phyloP scores from a whole-genome alignment of 1,284 basidiomycete species.

The Wallemia hederae region DNA sequence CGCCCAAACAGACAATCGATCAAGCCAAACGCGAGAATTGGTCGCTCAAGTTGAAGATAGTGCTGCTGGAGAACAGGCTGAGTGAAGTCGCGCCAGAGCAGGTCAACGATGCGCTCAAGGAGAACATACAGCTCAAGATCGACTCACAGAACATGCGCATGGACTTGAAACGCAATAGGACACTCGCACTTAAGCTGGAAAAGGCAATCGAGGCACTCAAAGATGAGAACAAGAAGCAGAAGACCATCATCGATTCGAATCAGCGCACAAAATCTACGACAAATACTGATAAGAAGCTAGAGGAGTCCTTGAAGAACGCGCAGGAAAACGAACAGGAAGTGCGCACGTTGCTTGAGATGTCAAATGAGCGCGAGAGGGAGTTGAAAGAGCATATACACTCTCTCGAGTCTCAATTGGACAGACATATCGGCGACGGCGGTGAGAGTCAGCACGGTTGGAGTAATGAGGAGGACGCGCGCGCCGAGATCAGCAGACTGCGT shows the following conservation, averaged over 20 bases:
- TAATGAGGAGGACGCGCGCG: constrained; percentile 13
- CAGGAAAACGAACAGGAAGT: background rate
- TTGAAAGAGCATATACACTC: constrained; percentile 47
- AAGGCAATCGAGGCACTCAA: constrained; percentile 44
- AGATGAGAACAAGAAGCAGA: constrained; percentile 13
- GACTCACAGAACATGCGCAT: constrained; percentile 70
- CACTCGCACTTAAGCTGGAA: constrained; percentile 54
- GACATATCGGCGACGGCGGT: constrained; percentile 1
- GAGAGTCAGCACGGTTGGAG: background rate
- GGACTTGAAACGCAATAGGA: constrained; percentile 75
- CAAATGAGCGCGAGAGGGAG: constrained; percentile 23
- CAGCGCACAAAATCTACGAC: constrained; percentile 11
- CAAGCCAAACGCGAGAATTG: constrained; percentile 84
- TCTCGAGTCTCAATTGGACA: constrained; percentile 23
- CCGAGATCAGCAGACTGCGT: constrained; percentile 15
- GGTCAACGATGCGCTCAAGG: constrained; percentile 63
- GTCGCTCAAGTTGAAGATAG: constrained; percentile 70
- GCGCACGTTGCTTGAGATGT: background rate
- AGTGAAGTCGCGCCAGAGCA: constrained; percentile 59
- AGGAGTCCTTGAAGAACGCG: background rate
- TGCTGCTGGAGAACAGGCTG: constrained; percentile 70
- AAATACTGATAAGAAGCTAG: background rate
- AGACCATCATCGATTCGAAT: constrained; percentile 2
- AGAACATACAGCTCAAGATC: constrained; percentile 77
- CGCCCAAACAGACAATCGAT: constrained; percentile 45